Base-by-base conservation (phyloP, 2,329 filamentous ascomycete species). In the Xenosphaeropsis pyriputrescens region DNA sequence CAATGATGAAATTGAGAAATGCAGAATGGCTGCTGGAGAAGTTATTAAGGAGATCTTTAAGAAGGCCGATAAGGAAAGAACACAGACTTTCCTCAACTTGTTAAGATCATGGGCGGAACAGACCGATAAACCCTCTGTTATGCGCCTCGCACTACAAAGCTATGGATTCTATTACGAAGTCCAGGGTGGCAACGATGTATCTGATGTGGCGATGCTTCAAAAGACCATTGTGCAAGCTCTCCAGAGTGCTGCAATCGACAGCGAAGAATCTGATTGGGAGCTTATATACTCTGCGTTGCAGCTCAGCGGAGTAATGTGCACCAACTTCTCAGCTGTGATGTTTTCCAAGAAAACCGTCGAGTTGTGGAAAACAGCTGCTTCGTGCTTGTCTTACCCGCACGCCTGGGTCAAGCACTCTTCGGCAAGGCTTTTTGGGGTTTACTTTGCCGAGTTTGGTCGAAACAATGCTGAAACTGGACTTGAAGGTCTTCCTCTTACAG, bases 1-100 rank as follows among this genome's bases (percentile, higher is more conserved):
- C 41, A 94, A 95, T 49, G 91, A 98, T 43, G 83, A 93, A 38
- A 85, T 84, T 35, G 72, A 79, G 37, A 83, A 85, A 47, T 98
- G 91, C 57, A 77, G 84, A 19, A 72, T 86, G 43, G 79, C 89
- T 56, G 86, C 88, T 0, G 79, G 76, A 33, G 74, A 80, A 40
- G 63, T 98, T 33, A 64, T 96, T 40, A 85, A 82, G 51, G 78
- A 83, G 50, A 70, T 91, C 14, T 93, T 94, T 57, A 72, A 75
- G 40, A 76, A 79, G 49, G 79, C 86, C 2, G 81, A 89, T 52
- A 70, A 72, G 43, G 81, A 86, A 46, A 72, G 77, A 41, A 65
- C 75, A 29, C 71, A 76, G 44, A 78, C 72, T 34, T 86, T 93
- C 52, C 60, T 91, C 29, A 62, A 62, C 0, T 68, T 88, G 33